Evolutionary conservation across 305 asterid genomes (phyloP), one percentile per base, ranked within the genome.

Genomic region (Fraxinus dipetala): DNA sequence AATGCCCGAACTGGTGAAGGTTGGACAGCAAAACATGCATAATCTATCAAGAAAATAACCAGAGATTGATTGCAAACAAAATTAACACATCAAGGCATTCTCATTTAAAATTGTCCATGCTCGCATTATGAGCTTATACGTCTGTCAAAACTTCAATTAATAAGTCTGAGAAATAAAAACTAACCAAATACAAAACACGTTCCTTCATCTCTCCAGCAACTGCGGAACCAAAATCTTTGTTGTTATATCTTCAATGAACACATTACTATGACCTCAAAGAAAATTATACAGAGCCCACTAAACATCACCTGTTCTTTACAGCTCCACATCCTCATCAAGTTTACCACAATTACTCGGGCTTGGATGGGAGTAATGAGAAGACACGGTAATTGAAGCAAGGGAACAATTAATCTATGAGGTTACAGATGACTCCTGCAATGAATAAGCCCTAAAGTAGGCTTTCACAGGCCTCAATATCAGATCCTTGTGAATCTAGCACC

Each of bases 401-500:
- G 79, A 35, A 79, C 30, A 18, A 26, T 26, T 75, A 51, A 22
- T 72, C 76, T 40, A 38, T 1, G 32, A 84, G 22, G 79, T 14
- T 78, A 73, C 81, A 75, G 54, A 76, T 67, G 38, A 67, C 3
- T 30, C 20, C 36, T 28, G 74, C 20, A 30, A 67, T 30, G 74
- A 67, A 9, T 13, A 28, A 78, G 83, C 76, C 80, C 89, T 88
- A 84, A 88, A 92, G 85, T 43, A 92, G 86, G 82, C 87, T 85
- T 81, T 91, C 85, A 40, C 97, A 94, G 5, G 93, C 99, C 11
- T 90, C 81, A 0, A 95, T 32, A 76, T 91, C 95, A 6, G 89
- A 34, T 13, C 87, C 89, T 85, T 95, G 98, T 14, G 93, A 89
- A 22, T 91, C 94, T 88, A 93, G 51, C 56, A 92, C 38, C 75